Conservation (phyloP, 306 rosid species). For the Notholithocarpus densiflorus region DNA sequence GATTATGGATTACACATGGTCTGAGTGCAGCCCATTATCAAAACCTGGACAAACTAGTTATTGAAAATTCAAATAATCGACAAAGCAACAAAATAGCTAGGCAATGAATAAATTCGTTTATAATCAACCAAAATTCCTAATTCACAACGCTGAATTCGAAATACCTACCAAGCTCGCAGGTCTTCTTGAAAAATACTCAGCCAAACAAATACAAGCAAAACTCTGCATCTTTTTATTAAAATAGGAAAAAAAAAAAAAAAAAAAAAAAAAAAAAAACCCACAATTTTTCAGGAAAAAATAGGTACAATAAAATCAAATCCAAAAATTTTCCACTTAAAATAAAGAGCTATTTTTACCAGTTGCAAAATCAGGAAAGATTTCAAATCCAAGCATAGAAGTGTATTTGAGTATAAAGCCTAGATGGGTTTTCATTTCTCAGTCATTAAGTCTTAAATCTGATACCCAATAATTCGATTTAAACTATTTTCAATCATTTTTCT, state of each 20-base stretch:
- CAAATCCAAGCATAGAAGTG: background rate
- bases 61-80: background rate
- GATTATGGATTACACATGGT: background rate
- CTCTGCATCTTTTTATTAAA: no score
- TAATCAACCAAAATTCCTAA: no score
- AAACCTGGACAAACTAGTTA: background rate
- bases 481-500: background rate
- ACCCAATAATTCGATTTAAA: background rate
- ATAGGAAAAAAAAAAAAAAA: no score
- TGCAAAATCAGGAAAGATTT: background rate
- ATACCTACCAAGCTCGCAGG: no score
- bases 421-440: background rate
- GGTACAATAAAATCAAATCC: background rate
- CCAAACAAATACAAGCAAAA: no score
- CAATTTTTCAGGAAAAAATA: background rate
- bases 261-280: no score
- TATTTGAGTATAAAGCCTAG: background rate
- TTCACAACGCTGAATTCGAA: no score
- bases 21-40: background rate
- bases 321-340: background rate
- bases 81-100: background rate
- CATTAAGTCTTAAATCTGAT: background rate
- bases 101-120: background rate
- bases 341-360: background rate
- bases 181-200: no score